Base-by-base conservation (phyloP, 2,329 filamentous ascomycete genomes). In the Coniochaeta sp. region DNA sequence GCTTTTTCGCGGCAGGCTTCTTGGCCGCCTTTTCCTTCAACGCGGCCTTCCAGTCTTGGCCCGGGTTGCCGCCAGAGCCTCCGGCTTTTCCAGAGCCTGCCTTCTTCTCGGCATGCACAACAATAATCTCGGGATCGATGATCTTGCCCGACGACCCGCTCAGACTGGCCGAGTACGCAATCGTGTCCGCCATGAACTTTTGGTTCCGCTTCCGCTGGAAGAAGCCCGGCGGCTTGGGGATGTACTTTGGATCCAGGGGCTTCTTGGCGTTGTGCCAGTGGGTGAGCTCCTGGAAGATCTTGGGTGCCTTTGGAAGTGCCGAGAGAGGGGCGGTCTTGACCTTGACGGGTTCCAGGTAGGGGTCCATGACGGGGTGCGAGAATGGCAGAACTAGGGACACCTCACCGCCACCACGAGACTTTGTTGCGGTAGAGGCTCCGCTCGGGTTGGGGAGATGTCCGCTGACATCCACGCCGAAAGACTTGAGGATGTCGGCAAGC, bases 131-230 rank as follows among this genome's bases (percentile, higher is more conserved):
- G 0, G 83, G 83, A 22, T 85, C 74, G 5, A 89, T 72, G 3
- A 70, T 71, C 56, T 82, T 86, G 3, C 84, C 85, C 2, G 75
- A 71, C 0, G 81, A 73, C 52, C 83, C 85, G 0, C 83, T 87
- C 46, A 90, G 71, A 64, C 84, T 88, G 12, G 82, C 83, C 1
- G 87, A 83, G 62, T 90, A 91, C 1, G 75, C 72, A 26, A 76
- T 75, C 66, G 86, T 86, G 53, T 87, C 83, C 1, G 78, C 76
- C 78, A 87, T 86, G 60, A 81, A 83, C 49, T 71, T 73, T 58
- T 90, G 85, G 42, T 85, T 82, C 50, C 69, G 70, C 55, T 69
- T 75, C 50, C 64, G 66, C 6, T 72, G 64, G 24, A 54, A 65
- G 46, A 60, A 67, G 1, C 57, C 64, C 13, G 56, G 61, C 7